Percentiles rank a stretch among this genome's conserved stretches.
phyloP scores from a whole-genome alignment of 495 filamentous ascomycete genomes.

The Xylaria sp. region DNA sequence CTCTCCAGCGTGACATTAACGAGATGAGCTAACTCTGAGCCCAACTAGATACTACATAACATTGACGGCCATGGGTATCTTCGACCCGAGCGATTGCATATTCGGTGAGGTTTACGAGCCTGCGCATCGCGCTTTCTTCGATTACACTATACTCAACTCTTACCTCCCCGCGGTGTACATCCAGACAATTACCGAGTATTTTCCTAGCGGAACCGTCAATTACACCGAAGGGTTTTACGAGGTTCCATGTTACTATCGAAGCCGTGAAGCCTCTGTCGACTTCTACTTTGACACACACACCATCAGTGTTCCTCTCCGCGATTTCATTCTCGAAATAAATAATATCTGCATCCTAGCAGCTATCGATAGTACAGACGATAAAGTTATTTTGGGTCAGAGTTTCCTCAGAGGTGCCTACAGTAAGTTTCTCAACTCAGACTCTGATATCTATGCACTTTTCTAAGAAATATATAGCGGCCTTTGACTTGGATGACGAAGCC shows the following conservation, averaged over 20 bases:
- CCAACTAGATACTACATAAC: constrained; percentile 19
- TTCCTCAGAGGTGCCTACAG: constrained; percentile 29
- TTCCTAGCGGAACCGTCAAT: constrained; percentile 14
- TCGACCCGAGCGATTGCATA: constrained; percentile 18
- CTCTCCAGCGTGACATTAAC: neutral
- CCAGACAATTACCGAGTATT: neutral
- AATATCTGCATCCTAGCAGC: constrained; percentile 19
- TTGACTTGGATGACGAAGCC: constrained; percentile 19
- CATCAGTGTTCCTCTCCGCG: constrained; percentile 24
- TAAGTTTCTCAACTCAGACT: neutral
- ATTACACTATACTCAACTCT: constrained; percentile 12
- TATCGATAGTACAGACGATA: neutral
- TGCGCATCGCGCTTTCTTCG: constrained; percentile 17
- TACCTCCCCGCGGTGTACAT: constrained; percentile 12
- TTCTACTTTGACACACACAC: constrained; percentile 18
- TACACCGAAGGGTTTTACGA: constrained; percentile 9
- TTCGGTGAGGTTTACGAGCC: neutral
- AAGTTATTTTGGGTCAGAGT: constrained; percentile 25
- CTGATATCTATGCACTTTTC: neutral
- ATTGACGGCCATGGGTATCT: constrained; percentile 21
- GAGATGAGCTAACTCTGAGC: neutral
- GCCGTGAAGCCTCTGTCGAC: constrained; percentile 23
- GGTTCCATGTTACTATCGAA: constrained; percentile 25
- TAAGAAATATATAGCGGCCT: constrained; percentile 18
- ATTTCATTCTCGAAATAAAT: constrained; percentile 25